These are phyloP conservation scores for Neurospora sp. DNA, from an alignment of 495 filamentous ascomycete genomes.

Conservation along the genomic window DNA sequence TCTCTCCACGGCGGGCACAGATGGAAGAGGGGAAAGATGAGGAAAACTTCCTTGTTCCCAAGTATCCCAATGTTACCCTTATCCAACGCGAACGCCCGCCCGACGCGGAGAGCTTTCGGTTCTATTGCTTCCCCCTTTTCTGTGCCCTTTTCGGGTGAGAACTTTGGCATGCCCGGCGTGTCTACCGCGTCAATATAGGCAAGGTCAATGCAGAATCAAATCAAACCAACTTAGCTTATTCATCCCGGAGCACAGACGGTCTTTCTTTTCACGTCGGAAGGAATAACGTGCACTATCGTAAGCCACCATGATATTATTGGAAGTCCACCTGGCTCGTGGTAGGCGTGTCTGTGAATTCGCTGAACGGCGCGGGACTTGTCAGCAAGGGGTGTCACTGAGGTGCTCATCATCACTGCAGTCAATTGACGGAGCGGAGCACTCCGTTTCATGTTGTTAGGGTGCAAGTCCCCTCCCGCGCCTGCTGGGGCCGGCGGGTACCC, in stretches of 20 bases:
- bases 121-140: not conserved
- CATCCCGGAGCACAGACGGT: not conserved
- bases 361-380: not conserved
- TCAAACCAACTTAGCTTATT: not conserved
- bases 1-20: not conserved
- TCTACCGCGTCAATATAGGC: not conserved
- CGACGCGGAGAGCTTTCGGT: not conserved
- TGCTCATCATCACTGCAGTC: not conserved
- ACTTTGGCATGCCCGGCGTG: not conserved
- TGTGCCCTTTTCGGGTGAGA: not conserved
- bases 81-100: not conserved
- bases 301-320: not conserved
- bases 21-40: not conserved
- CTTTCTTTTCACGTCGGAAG: not conserved
- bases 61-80: not conserved
- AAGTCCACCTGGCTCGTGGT: not conserved
- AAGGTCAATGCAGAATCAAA: not conserved
- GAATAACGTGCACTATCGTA: not conserved
- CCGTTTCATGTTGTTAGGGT: constrained; percentile 13
- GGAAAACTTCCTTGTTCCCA: not conserved
- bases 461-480: not conserved
- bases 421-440: not conserved
- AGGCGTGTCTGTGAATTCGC: not conserved
- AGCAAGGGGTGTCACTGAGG: not conserved
- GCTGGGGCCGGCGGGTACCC: not conserved